A percentile compares a stretch with the other conserved stretches of the same genome.
Evolutionary conservation across 441 rosid species (phyloP).

Genomic region (Aquilaria agallochum): DNA sequence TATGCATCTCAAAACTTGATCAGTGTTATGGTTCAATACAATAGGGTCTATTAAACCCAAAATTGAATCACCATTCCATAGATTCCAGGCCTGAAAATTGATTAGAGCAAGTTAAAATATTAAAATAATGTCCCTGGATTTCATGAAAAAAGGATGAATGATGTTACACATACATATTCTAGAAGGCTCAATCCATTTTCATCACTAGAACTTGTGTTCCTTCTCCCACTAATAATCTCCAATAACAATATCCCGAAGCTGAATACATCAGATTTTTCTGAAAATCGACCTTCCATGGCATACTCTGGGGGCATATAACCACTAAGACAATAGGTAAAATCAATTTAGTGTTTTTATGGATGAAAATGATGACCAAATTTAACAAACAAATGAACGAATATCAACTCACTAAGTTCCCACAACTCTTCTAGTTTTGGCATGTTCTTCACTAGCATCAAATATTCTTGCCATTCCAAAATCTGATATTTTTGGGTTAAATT

Average conservation of each 20-base stretch:
- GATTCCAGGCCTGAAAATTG: constrained; percentile 53
- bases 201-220: constrained; percentile 31
- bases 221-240: constrained; percentile 61
- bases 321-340: constrained; percentile 19
- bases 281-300: constrained; percentile 51
- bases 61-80: constrained; percentile 46
- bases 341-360: no score
- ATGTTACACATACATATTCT: constrained; percentile 34
- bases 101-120: neutral
- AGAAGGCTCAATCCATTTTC: constrained; percentile 32
- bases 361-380: no score
- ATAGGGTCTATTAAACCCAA: constrained; percentile 25
- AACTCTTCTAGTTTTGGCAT: constrained; percentile 45
- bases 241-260: constrained; percentile 55
- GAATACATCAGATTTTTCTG: constrained; percentile 59
- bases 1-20: constrained; percentile 36
- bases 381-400: neutral
- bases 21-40: constrained; percentile 13
- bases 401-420: constrained; percentile 47
- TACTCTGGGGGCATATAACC: constrained; percentile 66
- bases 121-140: no score
- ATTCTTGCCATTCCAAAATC: constrained; percentile 63
- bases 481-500: constrained; percentile 51
- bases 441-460: constrained; percentile 38
- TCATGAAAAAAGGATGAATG: neutral